Percentiles rank a stretch among this genome's conserved stretches.
Conservation (phyloP, 2,329 filamentous ascomycete genomes). For the Cryphonectria parasitica region DNA sequence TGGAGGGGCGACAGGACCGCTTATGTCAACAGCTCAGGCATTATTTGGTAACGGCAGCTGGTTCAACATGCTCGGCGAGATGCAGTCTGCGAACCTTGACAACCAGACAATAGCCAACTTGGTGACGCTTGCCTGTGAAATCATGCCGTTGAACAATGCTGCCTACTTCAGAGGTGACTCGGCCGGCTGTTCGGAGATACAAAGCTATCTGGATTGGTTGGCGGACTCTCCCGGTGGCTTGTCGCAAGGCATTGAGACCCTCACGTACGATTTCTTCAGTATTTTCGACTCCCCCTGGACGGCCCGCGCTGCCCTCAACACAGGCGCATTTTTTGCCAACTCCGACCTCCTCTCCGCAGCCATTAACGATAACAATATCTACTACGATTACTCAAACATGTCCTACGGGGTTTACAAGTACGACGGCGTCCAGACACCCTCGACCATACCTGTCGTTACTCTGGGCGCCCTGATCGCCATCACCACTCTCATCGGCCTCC, state of each 20-base stretch:
- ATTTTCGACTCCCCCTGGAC: neutral
- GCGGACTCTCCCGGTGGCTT: no score
- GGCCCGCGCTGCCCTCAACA: slow-evolving; percentile 16
- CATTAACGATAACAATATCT: neutral
- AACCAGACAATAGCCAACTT: neutral
- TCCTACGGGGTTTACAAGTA: neutral
- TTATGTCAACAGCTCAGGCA: slow-evolving; percentile 21
- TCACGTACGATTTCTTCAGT: neutral
- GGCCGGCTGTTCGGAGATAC: neutral
- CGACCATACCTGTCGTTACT: slow-evolving; percentile 5
- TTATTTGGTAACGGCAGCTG: slow-evolving; percentile 22
- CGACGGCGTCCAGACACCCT: neutral
- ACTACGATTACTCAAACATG: no score
- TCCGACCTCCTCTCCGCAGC: slow-evolving; percentile 32
- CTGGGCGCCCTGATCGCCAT: neutral
- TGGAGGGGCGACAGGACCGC: neutral
- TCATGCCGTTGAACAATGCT: neutral
- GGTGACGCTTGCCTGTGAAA: neutral
- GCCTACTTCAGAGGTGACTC: neutral
- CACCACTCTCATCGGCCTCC: slow-evolving; percentile 13
- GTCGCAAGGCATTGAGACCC: no score
- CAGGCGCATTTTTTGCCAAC: slow-evolving; percentile 39
- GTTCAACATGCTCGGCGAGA: neutral
- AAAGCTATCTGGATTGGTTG: neutral
- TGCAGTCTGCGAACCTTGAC: neutral